Evolutionary conservation across 2,329 filamentous ascomycete species (phyloP), one percentile per base, ranked within the genome.

Genomic region (Curvularia spicifera): DNA sequence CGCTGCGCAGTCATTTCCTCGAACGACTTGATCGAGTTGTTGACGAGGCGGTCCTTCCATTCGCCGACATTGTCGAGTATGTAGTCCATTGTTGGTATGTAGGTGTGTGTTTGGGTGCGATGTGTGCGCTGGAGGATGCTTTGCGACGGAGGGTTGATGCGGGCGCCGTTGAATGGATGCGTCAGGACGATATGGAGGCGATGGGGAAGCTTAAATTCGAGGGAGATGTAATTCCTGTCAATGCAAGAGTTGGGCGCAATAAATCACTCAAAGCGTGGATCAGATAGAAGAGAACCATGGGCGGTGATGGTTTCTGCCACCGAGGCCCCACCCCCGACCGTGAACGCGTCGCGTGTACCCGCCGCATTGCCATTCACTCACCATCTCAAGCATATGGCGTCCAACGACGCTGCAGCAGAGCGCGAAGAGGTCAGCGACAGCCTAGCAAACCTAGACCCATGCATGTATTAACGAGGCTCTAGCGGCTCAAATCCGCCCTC

Each of bases 401-500:
- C 70, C 13, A 64, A 51, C 22, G 62, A 68, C 50, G 65, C 68
- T 9, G 64, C 66, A 18, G 59, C 60, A 18, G 70, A 73, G 48
- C 68, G 67, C 47, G 73, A 76, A 68, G 74, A 77, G 60, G 75
- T 74, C 51, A 18, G 48, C n/a, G 13, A 6, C 9, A 10, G 2
- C 1, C 18, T 1, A 5, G 3, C 15, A 18, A 2, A 13, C 18
- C 13, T 47, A 18, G 15, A 20, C 2, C 7, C 13, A 26, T 12
- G 29, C 40, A 52, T 50, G 48, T 28, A 39, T 45, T 58, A 28
- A 60, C 44, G 24, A 37, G 35, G 48, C 10, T 18, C 33, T 53
- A 97, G 76, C 73, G 75, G 40, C 75, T 78, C 67, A 78, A 78
- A 68, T 76, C 77, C 40, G 74, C 76, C 33, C 75, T 79, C 56